Percentiles rank a stretch among this genome's conserved stretches.
Evolutionary conservation across 257 asterid genomes (phyloP).

Genomic region (Asclepias syriaca): DNA sequence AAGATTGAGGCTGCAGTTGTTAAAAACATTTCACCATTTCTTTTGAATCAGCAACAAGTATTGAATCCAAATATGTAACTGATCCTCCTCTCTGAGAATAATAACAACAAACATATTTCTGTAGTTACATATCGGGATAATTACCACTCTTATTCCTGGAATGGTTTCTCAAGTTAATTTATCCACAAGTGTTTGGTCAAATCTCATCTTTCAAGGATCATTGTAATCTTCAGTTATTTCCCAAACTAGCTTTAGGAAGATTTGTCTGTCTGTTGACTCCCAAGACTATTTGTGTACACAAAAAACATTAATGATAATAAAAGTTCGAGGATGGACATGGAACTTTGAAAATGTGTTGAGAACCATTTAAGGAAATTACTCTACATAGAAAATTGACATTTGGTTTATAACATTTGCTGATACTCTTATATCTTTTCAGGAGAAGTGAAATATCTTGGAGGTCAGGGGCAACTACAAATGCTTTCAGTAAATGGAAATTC

Average conservation of each 20-base stretch:
- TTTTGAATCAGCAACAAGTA: background rate
- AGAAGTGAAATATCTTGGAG: background rate
- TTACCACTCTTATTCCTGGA: background rate
- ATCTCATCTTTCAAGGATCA: background rate
- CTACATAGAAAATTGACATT: background rate
- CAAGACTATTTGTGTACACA: background rate
- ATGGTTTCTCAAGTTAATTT: background rate
- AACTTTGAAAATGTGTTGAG: background rate
- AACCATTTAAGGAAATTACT: background rate
- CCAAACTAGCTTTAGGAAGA: too few species aligned
- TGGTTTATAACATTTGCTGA: conserved; percentile 4
- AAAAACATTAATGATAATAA: background rate
- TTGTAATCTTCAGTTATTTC: too few species aligned
- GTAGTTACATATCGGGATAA: background rate
- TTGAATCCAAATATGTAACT: background rate
- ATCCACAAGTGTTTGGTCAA: background rate
- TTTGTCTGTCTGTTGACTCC: background rate
- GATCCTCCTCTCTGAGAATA: background rate
- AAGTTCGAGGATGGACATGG: background rate
- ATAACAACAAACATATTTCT: background rate
- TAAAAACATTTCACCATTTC: background rate
- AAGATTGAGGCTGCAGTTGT: background rate
- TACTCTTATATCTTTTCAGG: background rate
- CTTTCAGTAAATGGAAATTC: background rate
- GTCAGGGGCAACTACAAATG: background rate